Base-by-base conservation (phyloP, 139 green algal species). In the Pseudopediastrum boryanum region DNA sequence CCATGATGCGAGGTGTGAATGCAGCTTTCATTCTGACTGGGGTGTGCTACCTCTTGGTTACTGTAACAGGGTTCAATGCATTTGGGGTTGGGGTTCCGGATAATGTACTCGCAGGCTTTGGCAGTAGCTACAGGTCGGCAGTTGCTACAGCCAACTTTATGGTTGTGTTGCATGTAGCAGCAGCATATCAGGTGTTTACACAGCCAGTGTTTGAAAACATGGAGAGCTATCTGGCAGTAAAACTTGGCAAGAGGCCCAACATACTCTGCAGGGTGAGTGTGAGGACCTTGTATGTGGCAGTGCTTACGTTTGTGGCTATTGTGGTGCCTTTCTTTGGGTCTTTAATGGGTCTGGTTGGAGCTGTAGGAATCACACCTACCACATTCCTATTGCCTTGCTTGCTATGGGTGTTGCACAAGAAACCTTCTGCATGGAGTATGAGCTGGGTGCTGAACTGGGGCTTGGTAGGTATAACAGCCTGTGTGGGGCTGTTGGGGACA, bases 111-210 rank as follows among this genome's bases (percentile, higher is more conserved):
- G 48, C 69, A n/a, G 65, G 66, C n/a, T n/a, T 85, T 13, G 44
- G n/a, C 36, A 36, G 51, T 12, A 33, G 59, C 27, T 31, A n/a
- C 80, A 5, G 4, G 7, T 36, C 23, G 25, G 16, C 42, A 12
- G 23, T n/a, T 33, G 27, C 5, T 6, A 6, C 31, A 16, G 59
- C 59, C 9, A 33, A 58, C 36, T 25, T 81, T 35, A 54, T 81
- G 21, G 80, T 85, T 25, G 46, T 85, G 16, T 43, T 84, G 23
- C 77, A 83, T 43, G 75, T 83, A 35, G 23, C 75, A 29, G 52
- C 77, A 38, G 77, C 77, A 23, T 83, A 83, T 29, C 68, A 66
- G 58, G 81, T 85, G 7, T 83, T 78, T 70, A 83, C 51, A 13
- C 74, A 83, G 59, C 81, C 81, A 19, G 39, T 83, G 48, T 67